These are phyloP conservation scores for Teratosphaeria epicoccoides DNA, from an alignment of 2,329 filamentous ascomycete species.

Conservation along the genomic window DNA sequence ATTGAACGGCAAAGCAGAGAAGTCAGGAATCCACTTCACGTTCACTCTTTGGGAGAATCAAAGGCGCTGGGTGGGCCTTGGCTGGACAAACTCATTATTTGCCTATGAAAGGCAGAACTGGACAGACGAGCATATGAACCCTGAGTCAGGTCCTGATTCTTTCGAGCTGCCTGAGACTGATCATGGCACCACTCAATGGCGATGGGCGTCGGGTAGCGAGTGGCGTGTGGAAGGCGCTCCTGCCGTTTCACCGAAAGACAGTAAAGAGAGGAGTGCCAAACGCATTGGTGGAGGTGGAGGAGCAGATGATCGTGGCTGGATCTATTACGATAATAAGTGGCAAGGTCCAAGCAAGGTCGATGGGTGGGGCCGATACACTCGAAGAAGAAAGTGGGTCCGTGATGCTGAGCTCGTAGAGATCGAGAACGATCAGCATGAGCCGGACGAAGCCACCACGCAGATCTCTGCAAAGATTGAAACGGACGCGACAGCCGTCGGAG, in stretches of 20 bases:
- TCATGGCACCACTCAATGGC: slow-evolving; percentile 52
- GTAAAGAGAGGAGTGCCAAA: slow-evolving; percentile 10
- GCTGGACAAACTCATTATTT: slow-evolving; percentile 87
- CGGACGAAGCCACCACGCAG: slow-evolving; percentile 5
- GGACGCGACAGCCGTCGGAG: background rate
- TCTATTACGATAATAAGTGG: slow-evolving; percentile 99
- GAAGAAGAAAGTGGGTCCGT: slow-evolving; percentile 88
- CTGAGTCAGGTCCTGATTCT: slow-evolving; percentile 62
- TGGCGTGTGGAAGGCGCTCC: slow-evolving; percentile 75
- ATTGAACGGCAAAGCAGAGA: slow-evolving; percentile 26
- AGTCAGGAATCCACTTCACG: slow-evolving; percentile 80
- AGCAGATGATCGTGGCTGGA: slow-evolving; percentile 67
- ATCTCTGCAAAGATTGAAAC: slow-evolving; percentile 8
- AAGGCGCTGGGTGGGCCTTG: slow-evolving; percentile 83
- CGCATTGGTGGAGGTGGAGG: slow-evolving; percentile 19
- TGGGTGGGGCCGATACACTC: slow-evolving; percentile 89
- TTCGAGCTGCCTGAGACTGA: slow-evolving; percentile 60
- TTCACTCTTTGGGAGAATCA: slow-evolving; percentile 97
- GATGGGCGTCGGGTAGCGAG: slow-evolving; percentile 74
- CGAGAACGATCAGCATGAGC: slow-evolving; percentile 1
- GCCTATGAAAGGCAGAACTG: slow-evolving; percentile 82
- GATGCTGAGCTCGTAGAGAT: slow-evolving; percentile 90
- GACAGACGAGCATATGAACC: slow-evolving; percentile 91
- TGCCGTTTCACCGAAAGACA: slow-evolving; percentile 33
- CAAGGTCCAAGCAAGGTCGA: slow-evolving; percentile 78